These are phyloP conservation scores for Diatrype stigma DNA, from an alignment of 2,329 filamentous ascomycete genomes.

Conservation along the genomic window DNA sequence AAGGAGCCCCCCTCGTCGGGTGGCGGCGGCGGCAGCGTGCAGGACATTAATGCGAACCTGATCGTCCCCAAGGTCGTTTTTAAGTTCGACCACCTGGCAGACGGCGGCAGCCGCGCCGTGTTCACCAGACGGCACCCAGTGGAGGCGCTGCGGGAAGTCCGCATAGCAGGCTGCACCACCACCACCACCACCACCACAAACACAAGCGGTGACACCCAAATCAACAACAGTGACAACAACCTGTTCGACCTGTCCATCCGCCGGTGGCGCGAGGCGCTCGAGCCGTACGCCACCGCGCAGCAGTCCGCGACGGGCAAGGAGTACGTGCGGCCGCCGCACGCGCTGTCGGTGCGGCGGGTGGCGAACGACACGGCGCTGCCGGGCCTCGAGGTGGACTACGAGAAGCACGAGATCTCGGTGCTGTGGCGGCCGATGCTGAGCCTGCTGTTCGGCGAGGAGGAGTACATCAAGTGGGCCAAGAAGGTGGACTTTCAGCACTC, in stretches of 20 bases:
- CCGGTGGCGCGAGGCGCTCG: slow-evolving; percentile 3
- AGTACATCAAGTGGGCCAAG: slow-evolving; percentile 10
- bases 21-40: background rate
- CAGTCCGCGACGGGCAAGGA: background rate
- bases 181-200: too few species aligned
- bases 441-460: slow-evolving; percentile 11
- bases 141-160: background rate
- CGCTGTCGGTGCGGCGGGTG: slow-evolving; percentile 6
- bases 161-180: background rate
- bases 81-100: background rate
- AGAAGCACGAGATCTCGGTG: slow-evolving; percentile 5
- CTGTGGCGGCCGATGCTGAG: slow-evolving; percentile 10
- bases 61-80: background rate
- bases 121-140: background rate
- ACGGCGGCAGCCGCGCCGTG: background rate
- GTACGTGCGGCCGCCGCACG: slow-evolving; percentile 5
- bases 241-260: slow-evolving; percentile 2
- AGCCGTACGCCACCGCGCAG: slow-evolving; percentile 2
- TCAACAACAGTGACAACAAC: background rate
- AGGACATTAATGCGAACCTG: background rate
- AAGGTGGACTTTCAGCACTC: slow-evolving; percentile 5
- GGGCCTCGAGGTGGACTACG: slow-evolving; percentile 4
- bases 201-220: background rate
- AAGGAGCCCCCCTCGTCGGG: background rate
- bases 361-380: slow-evolving; percentile 13